Evolutionary conservation across 78 protist species (phyloP).

Genomic region (Bodo saltans): DNA sequence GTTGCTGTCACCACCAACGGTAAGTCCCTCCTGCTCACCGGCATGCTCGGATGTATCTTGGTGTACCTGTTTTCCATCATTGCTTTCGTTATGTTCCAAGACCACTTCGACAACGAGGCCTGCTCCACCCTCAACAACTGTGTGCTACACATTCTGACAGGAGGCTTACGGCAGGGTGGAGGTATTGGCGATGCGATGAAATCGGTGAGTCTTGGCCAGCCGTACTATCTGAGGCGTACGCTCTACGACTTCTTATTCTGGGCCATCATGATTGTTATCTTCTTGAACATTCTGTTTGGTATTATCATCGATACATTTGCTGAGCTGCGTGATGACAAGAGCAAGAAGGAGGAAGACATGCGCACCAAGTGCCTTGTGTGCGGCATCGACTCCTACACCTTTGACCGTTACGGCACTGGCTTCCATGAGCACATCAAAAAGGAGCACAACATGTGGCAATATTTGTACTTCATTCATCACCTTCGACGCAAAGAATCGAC

Average conservation of each 20-base stretch:
- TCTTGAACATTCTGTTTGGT: constrained; percentile 57
- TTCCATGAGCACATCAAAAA: constrained; percentile 43
- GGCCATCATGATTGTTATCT: constrained; percentile 50
- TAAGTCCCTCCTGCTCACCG: neutral
- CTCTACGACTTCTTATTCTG: constrained; percentile 36
- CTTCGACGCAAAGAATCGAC: constrained; percentile 15
- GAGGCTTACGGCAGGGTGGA: constrained; percentile 12
- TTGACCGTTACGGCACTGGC: constrained; percentile 35
- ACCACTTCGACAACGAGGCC: neutral
- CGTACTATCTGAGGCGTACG: neutral
- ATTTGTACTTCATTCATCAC: constrained; percentile 50
- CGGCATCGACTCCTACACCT: constrained; percentile 23
- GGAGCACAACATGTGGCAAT: constrained; percentile 71
- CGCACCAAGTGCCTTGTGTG: constrained; percentile 12
- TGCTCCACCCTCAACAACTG: constrained; percentile 9
- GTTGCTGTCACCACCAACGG: constrained; percentile 15
- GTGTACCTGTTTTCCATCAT: constrained; percentile 13
- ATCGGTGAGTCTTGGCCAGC: neutral
- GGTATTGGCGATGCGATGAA: constrained; percentile 14
- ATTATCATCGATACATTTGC: constrained; percentile 73
- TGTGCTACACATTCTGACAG: neutral
- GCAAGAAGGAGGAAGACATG: constrained; percentile 15
- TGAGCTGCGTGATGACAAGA: constrained; percentile 50
- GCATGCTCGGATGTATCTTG: neutral
- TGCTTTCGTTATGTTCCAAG: neutral